Percentiles rank a stretch among this genome's conserved stretches.
phyloP scores from a whole-genome alignment of 2,329 filamentous ascomycete genomes.

The Lachnum nothofagi region DNA sequence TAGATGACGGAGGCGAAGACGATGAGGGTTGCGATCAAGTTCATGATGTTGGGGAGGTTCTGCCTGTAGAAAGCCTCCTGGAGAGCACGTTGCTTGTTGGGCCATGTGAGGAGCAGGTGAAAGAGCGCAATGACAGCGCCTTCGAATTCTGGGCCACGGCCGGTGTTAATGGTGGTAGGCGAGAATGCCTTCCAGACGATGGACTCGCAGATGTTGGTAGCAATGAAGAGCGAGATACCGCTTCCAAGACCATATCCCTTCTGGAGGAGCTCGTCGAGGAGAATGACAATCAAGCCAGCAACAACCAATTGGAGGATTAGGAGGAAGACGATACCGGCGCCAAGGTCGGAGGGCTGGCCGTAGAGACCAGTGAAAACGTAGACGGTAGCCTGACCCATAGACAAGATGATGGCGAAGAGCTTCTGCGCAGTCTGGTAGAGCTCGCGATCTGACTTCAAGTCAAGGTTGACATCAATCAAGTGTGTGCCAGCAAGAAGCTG shows the following conservation, averaged over 20 bases:
- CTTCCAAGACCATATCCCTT: conserved; percentile 98
- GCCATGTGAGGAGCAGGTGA: conserved; percentile 96
- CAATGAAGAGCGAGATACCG: conserved; percentile 98
- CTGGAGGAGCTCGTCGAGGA: conserved; percentile 97
- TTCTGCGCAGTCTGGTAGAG: conserved; percentile 99
- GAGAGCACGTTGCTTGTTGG: conserved; percentile 97
- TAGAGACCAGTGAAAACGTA: conserved; percentile 98
- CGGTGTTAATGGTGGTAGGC: conserved; percentile 98
- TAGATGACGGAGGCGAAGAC: conserved; percentile 99
- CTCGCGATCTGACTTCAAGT: conserved; percentile 99
- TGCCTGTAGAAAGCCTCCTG: conserved; percentile 99
- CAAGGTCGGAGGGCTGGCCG: conserved; percentile 91
- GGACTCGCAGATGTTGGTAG: conserved; percentile 99
- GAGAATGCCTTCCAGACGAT: conserved; percentile 99
- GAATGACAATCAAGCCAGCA: conserved; percentile 96
- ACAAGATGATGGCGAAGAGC: conserved; percentile 94
- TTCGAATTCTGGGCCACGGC: conserved; percentile 97
- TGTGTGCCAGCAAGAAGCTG: conserved; percentile 99
- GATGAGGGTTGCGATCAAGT: conserved; percentile 83
- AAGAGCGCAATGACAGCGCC: conserved; percentile 96
- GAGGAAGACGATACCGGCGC: conserved; percentile 95
- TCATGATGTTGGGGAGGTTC: conserved; percentile 99
- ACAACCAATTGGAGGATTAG: conserved; percentile 96
- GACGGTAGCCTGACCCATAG: conserved; percentile 94
- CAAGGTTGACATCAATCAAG: conserved; percentile 99